Conservation (phyloP, 768 basidiomycete species). For the Cystobasidiopsis lactophilus region DNA sequence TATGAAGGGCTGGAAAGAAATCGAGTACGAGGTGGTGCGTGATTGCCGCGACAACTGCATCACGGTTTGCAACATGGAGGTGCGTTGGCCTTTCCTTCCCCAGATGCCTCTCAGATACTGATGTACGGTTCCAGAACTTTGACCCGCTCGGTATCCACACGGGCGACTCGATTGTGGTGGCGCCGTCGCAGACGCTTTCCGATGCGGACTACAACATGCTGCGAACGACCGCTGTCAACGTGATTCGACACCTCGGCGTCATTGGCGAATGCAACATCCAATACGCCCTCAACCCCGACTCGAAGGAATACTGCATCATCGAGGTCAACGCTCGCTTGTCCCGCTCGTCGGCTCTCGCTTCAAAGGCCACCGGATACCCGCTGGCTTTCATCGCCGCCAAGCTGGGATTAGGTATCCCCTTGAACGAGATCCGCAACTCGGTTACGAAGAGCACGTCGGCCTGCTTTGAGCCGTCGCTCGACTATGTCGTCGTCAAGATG, state of each 20-base stretch:
- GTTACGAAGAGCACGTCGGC: conserved; percentile 92
- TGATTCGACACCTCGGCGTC: conserved; percentile 93
- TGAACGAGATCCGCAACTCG: conserved; percentile 93
- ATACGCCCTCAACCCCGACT: conserved; percentile 84
- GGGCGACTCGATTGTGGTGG: conserved; percentile 93
- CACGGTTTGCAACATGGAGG: conserved; percentile 99
- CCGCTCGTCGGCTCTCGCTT: conserved; percentile 88
- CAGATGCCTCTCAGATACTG: background rate
- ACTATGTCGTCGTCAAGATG: conserved; percentile 95
- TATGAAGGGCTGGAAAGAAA: conserved; percentile 99
- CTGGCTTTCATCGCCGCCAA: conserved; percentile 97
- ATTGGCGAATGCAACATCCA: conserved; percentile 98
- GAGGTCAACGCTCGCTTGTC: conserved; percentile 98
- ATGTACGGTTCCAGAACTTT: conserved; percentile 48
- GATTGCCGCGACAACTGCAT: conserved; percentile 98
- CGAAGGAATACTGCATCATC: conserved; percentile 95
- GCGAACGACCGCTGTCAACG: conserved; percentile 89
- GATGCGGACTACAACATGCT: conserved; percentile 99
- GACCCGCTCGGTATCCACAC: conserved; percentile 97
- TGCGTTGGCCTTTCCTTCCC: conserved; percentile 25
- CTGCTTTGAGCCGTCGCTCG: conserved; percentile 93
- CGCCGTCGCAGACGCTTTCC: conserved; percentile 94
- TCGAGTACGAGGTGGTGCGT: conserved; percentile 95
- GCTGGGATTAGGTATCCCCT: conserved; percentile 83
- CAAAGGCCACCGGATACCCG: conserved; percentile 95